Conservation (phyloP, 202 grass and related monocot species). For the Panicum virgatum region DNA sequence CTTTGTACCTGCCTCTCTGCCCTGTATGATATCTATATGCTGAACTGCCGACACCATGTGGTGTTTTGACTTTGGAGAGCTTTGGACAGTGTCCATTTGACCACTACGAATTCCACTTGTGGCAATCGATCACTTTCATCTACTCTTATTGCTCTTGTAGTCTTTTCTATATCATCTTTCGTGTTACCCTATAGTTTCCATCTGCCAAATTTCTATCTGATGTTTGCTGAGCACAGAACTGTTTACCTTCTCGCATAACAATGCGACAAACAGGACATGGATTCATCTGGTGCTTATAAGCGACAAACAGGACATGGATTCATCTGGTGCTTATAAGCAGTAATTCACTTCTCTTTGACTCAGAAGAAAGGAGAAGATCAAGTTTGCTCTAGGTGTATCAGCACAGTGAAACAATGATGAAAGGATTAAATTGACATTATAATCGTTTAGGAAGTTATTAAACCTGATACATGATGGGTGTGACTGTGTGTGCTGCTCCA, state of each 20-base stretch:
- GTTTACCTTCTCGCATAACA: not conserved
- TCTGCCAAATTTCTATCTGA: not conserved
- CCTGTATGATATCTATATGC: not conserved
- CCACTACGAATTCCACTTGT: not conserved
- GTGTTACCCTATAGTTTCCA: not conserved
- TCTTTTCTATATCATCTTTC: not conserved
- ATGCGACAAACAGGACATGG: not conserved
- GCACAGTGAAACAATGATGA: not conserved
- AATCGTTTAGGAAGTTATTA: not conserved
- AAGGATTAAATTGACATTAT: not conserved
- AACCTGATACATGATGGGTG: not conserved
- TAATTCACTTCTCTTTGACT: not conserved
- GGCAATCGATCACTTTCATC: not conserved
- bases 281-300: not conserved
- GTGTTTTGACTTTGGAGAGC: too few relatives aligned
- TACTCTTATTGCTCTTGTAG: not conserved
- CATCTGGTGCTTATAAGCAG: not conserved
- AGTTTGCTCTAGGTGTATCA: not conserved
- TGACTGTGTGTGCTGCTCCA: not conserved
- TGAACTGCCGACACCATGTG: not conserved
- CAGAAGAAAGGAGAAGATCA: not conserved
- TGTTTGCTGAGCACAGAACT: not conserved
- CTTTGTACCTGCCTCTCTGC: not conserved
- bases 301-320: not conserved
- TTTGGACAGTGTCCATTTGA: not conserved